Evolutionary conservation across 352 stramenopile genomes (phyloP).

Genomic region (Globisporangium polare): DNA sequence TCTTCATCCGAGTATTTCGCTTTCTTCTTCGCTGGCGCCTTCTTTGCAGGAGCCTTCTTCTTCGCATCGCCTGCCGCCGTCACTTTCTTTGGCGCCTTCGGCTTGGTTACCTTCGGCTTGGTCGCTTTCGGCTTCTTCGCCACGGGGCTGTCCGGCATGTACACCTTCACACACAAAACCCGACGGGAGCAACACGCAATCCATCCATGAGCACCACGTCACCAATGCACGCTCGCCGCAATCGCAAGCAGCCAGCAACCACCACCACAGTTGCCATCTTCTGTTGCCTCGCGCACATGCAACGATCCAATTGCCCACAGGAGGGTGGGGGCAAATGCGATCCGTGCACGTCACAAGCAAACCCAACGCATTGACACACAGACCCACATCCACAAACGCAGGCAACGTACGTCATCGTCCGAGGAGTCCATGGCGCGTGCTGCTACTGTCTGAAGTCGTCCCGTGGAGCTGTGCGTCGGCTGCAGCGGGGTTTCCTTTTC

Average conservation of each 20-base stretch:
- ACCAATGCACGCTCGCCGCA: not conserved
- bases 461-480: not conserved
- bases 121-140: conserved; percentile 14
- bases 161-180: conserved; percentile 10
- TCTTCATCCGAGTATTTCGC: conserved; percentile 21
- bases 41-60: conserved; percentile 29
- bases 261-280: not conserved
- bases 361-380: not conserved
- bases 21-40: conserved; percentile 52
- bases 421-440: conserved; percentile 37
- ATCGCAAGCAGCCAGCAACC: not conserved
- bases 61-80: conserved; percentile 15
- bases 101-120: conserved; percentile 16
- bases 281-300: not conserved
- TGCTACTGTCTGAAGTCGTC: too few species aligned
- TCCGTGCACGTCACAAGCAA: not conserved
- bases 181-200: not conserved
- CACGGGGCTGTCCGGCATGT: conserved; percentile 14
- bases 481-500: conserved; percentile 11
- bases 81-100: conserved; percentile 30
- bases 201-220: not conserved
- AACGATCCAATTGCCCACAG: not conserved
- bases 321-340: not conserved
- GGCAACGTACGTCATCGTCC: conserved; percentile 47
- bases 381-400: not conserved